Evolutionary conservation across 2,329 filamentous ascomycete genomes (phyloP).

Genomic region (Endoconidiophora polonica): DNA sequence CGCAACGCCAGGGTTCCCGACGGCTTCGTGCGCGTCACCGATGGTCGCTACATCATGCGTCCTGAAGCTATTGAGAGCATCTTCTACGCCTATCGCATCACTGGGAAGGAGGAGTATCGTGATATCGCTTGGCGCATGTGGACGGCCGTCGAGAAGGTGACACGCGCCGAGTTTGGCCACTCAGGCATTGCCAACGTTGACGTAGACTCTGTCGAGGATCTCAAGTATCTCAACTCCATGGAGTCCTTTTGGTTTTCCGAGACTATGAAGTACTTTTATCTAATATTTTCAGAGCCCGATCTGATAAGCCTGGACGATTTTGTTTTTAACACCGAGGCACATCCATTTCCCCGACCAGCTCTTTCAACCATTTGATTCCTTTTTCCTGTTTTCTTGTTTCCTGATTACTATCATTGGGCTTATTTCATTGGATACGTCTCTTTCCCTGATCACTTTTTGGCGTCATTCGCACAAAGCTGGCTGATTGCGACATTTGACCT

Average conservation of each 20-base stretch:
- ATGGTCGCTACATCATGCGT: constrained; percentile 32
- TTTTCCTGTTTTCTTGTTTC: too few relatives aligned
- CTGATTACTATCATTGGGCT: too few relatives aligned
- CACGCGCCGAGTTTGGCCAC: constrained; percentile 30
- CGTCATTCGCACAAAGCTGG: too few relatives aligned
- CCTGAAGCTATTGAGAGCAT: constrained; percentile 37
- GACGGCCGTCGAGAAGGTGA: constrained; percentile 27
- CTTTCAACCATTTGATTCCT: too few relatives aligned
- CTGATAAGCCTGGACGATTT: constrained; percentile 50
- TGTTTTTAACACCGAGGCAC: constrained; percentile 41
- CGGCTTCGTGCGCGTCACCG: constrained; percentile 44
- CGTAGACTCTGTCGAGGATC: constrained; percentile 20
- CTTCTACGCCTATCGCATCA: constrained; percentile 37
- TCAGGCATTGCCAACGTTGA: constrained; percentile 26
- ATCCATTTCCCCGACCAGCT: constrained; percentile 23
- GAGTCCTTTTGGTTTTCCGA: constrained; percentile 60
- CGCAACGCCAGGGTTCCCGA: constrained; percentile 24
- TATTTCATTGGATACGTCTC: too few relatives aligned
- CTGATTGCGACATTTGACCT: too few relatives aligned
- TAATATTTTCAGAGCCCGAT: constrained; percentile 51
- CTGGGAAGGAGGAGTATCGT: constrained; percentile 29
- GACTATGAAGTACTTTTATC: constrained; percentile 60
- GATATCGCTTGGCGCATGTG: constrained; percentile 39
- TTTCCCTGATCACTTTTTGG: too few relatives aligned
- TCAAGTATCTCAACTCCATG: constrained; percentile 40